phyloP scores from a whole-genome alignment of 1,284 basidiomycete species.

The Coniophora puteana region DNA sequence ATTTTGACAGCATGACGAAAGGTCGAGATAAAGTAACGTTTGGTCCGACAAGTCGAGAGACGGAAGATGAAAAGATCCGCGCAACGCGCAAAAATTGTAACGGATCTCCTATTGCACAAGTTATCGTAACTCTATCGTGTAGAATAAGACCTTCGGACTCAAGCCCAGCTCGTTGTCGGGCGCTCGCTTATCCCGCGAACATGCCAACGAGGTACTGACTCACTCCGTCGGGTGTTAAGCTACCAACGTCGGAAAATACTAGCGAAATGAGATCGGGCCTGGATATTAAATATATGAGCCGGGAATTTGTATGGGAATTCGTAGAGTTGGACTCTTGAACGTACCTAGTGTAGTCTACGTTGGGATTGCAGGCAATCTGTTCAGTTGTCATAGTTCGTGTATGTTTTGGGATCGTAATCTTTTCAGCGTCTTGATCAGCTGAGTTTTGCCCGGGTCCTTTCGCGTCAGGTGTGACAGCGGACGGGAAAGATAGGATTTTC shows the following conservation, averaged over 20 bases:
- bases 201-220: conserved; percentile 89
- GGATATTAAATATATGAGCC: conserved; percentile 13
- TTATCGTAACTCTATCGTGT: conserved; percentile 36
- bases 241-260: conserved; percentile 90
- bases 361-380: conserved; percentile 72
- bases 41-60: no score
- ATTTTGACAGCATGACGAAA: no score
- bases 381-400: conserved; percentile 61
- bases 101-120: conserved; percentile 24
- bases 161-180: conserved; percentile 2
- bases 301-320: no score
- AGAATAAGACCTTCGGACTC: conserved; percentile 15
- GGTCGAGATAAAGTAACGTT: no score
- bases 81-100: conserved; percentile 10
- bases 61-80: conserved; percentile 8
- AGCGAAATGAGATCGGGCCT: conserved; percentile 87
- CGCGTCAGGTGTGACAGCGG: conserved; percentile 28
- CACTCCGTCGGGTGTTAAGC: conserved; percentile 88
- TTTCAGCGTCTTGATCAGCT: conserved; percentile 13
- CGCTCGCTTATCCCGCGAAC: conserved; percentile 63
- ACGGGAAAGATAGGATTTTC: conserved; percentile 63
- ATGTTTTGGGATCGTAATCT: conserved; percentile 19
- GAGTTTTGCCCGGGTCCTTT: no score
- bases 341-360: conserved; percentile 82
- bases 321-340: conserved; percentile 12